Conservation (phyloP, 2,329 filamentous ascomycete species). For the Fusarium sublunatum region DNA sequence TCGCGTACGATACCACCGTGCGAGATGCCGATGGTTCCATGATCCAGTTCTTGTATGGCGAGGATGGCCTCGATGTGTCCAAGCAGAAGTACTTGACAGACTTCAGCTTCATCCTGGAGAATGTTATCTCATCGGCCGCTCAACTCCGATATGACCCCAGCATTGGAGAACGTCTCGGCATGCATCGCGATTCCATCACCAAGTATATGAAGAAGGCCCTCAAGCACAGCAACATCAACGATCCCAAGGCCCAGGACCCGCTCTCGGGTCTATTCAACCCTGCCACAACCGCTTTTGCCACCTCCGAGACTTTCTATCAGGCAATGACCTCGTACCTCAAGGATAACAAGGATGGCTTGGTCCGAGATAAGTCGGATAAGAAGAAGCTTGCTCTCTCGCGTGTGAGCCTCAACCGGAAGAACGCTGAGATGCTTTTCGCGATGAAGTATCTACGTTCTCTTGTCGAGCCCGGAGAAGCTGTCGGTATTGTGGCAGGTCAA, state of each 20-base stretch:
- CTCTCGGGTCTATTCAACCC: slow-evolving; percentile 79
- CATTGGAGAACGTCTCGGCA: slow-evolving; percentile 58
- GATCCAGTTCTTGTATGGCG: slow-evolving; percentile 95
- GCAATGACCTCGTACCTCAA: slow-evolving; percentile 82
- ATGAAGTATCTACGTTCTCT: slow-evolving; percentile 93
- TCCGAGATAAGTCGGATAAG: slow-evolving; percentile 59
- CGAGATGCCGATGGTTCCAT: slow-evolving; percentile 93
- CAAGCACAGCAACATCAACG: slow-evolving; percentile 73
- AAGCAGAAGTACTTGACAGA: slow-evolving; percentile 93
- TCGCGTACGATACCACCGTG: slow-evolving; percentile 93
- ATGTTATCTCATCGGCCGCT: slow-evolving; percentile 82
- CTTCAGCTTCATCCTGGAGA: slow-evolving; percentile 90
- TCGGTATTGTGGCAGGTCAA: slow-evolving; percentile 96
- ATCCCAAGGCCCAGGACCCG: slow-evolving; percentile 75
- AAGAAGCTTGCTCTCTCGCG: slow-evolving; percentile 41
- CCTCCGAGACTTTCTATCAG: slow-evolving; percentile 86
- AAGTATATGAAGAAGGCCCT: slow-evolving; percentile 85
- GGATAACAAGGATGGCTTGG: slow-evolving; percentile 73
- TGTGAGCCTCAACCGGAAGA: slow-evolving; percentile 71
- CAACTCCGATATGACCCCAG: slow-evolving; percentile 75
- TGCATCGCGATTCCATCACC: slow-evolving; percentile 70
- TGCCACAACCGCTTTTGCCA: slow-evolving; percentile 82
- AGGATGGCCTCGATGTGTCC: slow-evolving; percentile 93
- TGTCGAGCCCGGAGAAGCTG: slow-evolving; percentile 94
- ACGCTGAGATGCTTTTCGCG: slow-evolving; percentile 85